These are phyloP conservation scores for Fusarium globosum DNA, from an alignment of 2,329 filamentous ascomycete genomes.

Conservation along the genomic window DNA sequence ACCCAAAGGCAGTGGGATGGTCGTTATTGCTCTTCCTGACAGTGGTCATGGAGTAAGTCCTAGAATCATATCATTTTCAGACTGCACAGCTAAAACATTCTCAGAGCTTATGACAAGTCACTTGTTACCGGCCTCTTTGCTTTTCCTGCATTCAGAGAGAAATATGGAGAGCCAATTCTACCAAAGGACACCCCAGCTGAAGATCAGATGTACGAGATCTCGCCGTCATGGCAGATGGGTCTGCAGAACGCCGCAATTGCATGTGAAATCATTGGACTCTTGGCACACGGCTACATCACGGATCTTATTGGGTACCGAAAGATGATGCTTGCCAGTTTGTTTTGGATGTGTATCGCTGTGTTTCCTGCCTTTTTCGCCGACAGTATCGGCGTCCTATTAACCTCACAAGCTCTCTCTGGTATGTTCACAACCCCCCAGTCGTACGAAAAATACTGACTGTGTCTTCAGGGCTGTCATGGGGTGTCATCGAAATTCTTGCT, in stretches of 20 bases:
- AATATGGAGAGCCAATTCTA: constrained; percentile 8
- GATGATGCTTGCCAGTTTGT: constrained; percentile 53
- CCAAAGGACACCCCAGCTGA: constrained; percentile 21
- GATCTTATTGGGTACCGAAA: constrained; percentile 53
- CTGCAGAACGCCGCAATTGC: constrained; percentile 37
- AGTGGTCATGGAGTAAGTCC: constrained; percentile 40
- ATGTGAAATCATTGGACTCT: constrained; percentile 51
- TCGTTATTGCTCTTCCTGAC: constrained; percentile 41
- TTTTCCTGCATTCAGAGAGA: constrained; percentile 42
- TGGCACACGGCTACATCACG: constrained; percentile 55
- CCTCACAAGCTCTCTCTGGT: constrained; percentile 50
- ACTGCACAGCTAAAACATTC: neutral
- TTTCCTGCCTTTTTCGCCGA: constrained; percentile 53
- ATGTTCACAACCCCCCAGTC: neutral
- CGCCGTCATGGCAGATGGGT: constrained; percentile 40
- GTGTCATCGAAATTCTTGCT: constrained; percentile 51
- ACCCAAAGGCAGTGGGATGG: constrained; percentile 43
- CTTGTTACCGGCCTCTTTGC: constrained; percentile 38
- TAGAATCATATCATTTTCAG: neutral
- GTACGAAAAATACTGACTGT: neutral
- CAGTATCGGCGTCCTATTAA: constrained; percentile 48
- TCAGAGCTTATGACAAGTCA: constrained; percentile 38
- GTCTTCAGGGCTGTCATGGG: constrained; percentile 47
- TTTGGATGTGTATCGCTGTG: constrained; percentile 52
- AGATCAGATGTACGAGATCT: constrained; percentile 52